Evolutionary conservation across 805 yeast species (phyloP), one percentile per base, ranked within the genome.

Genomic region (Jamesozyma hellenica): DNA sequence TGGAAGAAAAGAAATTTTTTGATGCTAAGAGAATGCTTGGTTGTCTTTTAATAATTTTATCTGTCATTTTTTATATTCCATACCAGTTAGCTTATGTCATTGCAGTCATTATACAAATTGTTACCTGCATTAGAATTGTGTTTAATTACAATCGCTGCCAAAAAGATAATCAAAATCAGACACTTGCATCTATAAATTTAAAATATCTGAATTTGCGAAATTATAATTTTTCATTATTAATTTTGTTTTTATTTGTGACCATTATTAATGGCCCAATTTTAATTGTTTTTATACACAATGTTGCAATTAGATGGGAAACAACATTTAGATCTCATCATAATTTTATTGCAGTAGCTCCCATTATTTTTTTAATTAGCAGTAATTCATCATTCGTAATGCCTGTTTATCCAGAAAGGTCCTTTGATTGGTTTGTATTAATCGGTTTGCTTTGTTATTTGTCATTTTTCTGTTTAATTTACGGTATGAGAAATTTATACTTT

Each of bases 301-400:
- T 86, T 42, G 71, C 82, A 1, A 70, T 85, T 15, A 74, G 71
- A 48, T 84, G 95, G 94, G 72, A 70, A 40, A 82, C 92, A 0
- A 87, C 94, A 14, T 86, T 86, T 53, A 74, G 83, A 5, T 81
- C 95, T 0, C 94, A 86, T 56, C 95, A 88, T 56, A 87, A 85
- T 53, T 65, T 83, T 32, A 58, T 87, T 39, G 82, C 95, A 0
- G 73, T 87, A 18, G 62, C 80, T 12, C 95, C 96, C 0, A 75
- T 82, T 2, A 67, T 86, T 8, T 43, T 78, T 9, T 53, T 83
- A 30, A 72, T 74, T 33, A 80, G 76, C 48, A 61, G 68, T 35
- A 71, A 79, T 51, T 61, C 70, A n/a, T 74, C 75, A 4, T 60
- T 60, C 32, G 60, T 65, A 49, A 54, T 75, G 21, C 78, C 81